Percentiles rank a stretch among this genome's conserved stretches.
Evolutionary conservation across 139 green algal genomes (phyloP).

Genomic region (Edaphochlamys debaryana): DNA sequence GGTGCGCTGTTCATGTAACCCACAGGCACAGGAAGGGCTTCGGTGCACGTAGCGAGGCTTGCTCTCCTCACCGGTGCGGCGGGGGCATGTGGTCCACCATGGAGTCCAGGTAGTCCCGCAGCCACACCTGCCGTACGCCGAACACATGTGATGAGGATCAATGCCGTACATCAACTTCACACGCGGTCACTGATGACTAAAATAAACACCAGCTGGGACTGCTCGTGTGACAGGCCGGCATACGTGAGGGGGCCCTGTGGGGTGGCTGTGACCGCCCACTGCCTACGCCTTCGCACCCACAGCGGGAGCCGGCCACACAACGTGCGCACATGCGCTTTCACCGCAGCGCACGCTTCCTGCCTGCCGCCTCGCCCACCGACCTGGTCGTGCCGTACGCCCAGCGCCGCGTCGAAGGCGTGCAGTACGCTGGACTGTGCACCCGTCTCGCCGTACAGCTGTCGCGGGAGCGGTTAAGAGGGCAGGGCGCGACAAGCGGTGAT

Average conservation of each 20-base stretch:
- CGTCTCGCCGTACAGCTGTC: slow-evolving; percentile 63
- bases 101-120: slow-evolving; percentile 51
- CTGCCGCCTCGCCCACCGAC: neutral
- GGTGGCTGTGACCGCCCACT: no score
- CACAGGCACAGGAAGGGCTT: no score
- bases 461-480: neutral
- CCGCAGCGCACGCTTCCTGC: no score
- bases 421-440: slow-evolving; percentile 64
- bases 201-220: no score
- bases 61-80: slow-evolving; percentile 38
- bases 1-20: no score
- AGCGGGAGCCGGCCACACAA: no score
- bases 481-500: neutral
- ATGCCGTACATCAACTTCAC: neutral
- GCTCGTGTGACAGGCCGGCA: no score
- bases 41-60: no score
- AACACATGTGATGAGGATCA: neutral
- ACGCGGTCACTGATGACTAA: no score
- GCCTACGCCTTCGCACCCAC: no score
- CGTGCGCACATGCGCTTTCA: no score
- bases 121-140: slow-evolving; percentile 38
- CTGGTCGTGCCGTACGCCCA: slow-evolving; percentile 50
- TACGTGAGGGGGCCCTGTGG: no score
- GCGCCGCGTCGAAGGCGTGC: slow-evolving; percentile 51
- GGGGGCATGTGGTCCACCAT: slow-evolving; percentile 65